These are phyloP conservation scores for Syzygium malaccense DNA, from an alignment of 441 rosid genomes.

Conservation along the genomic window DNA sequence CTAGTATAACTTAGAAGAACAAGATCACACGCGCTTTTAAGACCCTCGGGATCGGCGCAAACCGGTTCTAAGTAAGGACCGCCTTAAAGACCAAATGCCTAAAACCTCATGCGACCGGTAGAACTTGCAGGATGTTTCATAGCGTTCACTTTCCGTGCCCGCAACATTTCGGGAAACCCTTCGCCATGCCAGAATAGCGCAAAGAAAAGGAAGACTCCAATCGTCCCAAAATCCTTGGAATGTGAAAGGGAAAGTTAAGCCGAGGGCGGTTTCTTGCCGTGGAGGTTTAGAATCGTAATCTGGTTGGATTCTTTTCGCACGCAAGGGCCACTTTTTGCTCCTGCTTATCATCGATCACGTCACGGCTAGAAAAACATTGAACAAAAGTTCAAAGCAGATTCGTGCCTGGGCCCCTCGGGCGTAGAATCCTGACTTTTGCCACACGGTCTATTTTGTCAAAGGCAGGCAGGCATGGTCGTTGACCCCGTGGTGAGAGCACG, in stretches of 20 bases:
- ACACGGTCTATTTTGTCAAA: background rate
- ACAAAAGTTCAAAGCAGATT: background rate
- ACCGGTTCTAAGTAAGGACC: background rate
- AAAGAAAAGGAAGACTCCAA: background rate
- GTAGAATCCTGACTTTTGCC: background rate
- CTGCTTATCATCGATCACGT: background rate
- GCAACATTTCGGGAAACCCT: background rate
- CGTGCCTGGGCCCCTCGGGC: background rate
- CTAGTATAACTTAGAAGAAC: background rate
- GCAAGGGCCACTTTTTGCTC: background rate
- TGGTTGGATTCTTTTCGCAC: background rate
- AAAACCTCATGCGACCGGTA: background rate
- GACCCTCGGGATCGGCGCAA: background rate
- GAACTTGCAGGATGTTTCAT: background rate
- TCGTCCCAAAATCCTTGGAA: background rate
- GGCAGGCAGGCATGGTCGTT: background rate
- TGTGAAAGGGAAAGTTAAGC: background rate
- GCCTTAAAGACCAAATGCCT: background rate
- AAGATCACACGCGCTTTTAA: background rate
- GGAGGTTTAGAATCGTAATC: background rate
- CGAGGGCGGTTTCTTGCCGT: background rate
- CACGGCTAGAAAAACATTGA: background rate
- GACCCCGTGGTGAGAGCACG: background rate
- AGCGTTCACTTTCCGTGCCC: background rate
- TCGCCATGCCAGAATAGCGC: background rate